These are phyloP conservation scores for Phytophthora idaei DNA, from an alignment of 352 stramenopile genomes.

Conservation along the genomic window DNA sequence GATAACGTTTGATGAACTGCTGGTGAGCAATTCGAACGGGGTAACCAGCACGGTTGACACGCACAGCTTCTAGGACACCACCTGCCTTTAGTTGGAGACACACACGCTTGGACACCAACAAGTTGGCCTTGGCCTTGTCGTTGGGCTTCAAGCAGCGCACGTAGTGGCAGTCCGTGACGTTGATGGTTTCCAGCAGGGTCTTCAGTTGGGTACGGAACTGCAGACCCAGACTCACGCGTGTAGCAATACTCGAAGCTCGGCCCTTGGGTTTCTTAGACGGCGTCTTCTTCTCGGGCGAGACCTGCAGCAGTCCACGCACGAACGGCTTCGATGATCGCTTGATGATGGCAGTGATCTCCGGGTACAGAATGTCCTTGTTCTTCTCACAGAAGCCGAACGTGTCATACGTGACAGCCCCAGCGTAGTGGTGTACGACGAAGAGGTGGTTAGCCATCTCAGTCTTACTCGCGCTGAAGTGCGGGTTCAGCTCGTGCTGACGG, in stretches of 20 bases:
- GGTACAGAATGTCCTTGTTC: conserved; percentile 94
- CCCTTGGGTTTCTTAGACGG: conserved; percentile 38
- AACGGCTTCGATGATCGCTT: conserved; percentile 75
- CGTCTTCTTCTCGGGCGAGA: conserved; percentile 30
- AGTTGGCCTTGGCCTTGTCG: conserved; percentile 89
- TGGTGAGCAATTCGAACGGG: conserved; percentile 95
- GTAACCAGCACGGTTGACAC: conserved; percentile 97
- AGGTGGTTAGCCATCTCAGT: conserved; percentile 81
- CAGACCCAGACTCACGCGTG: conserved; percentile 71
- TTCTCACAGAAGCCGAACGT: conserved; percentile 96
- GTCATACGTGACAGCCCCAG: conserved; percentile 93
- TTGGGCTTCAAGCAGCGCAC: conserved; percentile 99
- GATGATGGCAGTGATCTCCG: conserved; percentile 81
- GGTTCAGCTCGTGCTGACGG: conserved; percentile 67
- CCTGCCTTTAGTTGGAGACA: conserved; percentile 97
- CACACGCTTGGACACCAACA: conserved; percentile 90
- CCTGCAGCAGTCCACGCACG: conserved; percentile 63
- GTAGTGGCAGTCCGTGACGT: conserved; percentile 96
- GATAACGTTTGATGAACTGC: conserved; percentile 92
- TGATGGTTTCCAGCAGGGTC: conserved; percentile 93
- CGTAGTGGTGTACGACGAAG: conserved; percentile 93
- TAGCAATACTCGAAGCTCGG: conserved; percentile 38
- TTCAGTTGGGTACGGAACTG: conserved; percentile 94
- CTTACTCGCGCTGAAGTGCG: conserved; percentile 79
- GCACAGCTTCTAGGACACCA: conserved; percentile 99